These are phyloP conservation scores for Aspergillus japonicus DNA, from an alignment of 2,329 filamentous ascomycete species.

Conservation along the genomic window DNA sequence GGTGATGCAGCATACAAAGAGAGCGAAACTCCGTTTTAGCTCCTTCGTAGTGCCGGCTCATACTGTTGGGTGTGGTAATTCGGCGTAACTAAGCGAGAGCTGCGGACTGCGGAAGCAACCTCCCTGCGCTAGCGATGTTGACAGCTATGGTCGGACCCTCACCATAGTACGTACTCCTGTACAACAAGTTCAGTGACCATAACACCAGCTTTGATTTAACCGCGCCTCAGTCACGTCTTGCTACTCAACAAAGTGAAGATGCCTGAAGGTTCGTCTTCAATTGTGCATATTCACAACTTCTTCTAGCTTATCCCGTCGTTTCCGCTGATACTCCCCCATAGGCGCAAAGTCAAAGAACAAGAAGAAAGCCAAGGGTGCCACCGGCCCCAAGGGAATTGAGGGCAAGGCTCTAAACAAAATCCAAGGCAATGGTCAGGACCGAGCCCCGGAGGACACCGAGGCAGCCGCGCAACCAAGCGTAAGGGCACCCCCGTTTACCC, in stretches of 20 bases:
- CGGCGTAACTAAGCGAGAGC: constrained; percentile 16
- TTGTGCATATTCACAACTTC: constrained; percentile 1
- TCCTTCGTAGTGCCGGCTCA: background rate
- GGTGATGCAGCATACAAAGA: background rate
- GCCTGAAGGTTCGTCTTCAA: constrained; percentile 21
- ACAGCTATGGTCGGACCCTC: constrained; percentile 28
- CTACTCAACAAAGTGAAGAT: constrained; percentile 16
- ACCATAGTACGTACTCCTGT: constrained; percentile 10
- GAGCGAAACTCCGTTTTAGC: background rate
- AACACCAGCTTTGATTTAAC: background rate
- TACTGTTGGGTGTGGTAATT: background rate
- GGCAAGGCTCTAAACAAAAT: constrained; percentile 17
- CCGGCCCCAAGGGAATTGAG: constrained; percentile 41
- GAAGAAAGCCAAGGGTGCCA: constrained; percentile 56
- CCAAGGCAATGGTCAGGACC: background rate
- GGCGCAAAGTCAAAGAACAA: constrained; percentile 56
- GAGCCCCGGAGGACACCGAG: background rate
- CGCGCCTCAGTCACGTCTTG: background rate
- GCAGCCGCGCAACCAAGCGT: background rate
- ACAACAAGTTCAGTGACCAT: background rate
- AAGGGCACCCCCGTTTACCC: background rate
- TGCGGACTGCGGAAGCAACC: constrained; percentile 17
- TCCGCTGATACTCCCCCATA: constrained; percentile 17
- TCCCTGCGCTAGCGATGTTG: constrained; percentile 37
- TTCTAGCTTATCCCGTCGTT: constrained; percentile 19